These are phyloP conservation scores for Brassica balearica DNA, from an alignment of 441 rosid genomes.

Conservation along the genomic window DNA sequence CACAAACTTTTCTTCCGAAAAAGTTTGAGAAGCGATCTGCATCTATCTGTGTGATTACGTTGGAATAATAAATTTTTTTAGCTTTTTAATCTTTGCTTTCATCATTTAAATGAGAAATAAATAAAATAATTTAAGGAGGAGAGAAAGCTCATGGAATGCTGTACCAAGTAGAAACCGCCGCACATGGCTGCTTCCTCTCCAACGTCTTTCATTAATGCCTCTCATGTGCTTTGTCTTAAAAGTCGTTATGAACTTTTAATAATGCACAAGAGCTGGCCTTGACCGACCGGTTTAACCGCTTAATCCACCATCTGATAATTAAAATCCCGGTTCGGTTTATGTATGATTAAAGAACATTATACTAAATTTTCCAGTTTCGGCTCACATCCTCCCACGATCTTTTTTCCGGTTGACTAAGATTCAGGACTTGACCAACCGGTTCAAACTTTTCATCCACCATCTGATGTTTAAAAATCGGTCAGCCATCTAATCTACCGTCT, in stretches of 20 bases:
- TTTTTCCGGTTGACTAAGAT: no score
- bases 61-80: conserved; percentile 9
- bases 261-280: conserved; percentile 3
- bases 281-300: conserved; percentile 14
- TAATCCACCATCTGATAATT: neutral
- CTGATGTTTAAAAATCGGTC: no score
- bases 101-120: neutral
- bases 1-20: neutral
- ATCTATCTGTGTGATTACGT: conserved; percentile 35
- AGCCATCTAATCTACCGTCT: neutral
- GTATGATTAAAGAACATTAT: no score
- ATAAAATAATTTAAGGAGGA: conserved; percentile 21
- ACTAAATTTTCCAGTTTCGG: no score
- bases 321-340: neutral
- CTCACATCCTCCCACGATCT: no score
- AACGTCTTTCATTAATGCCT: conserved; percentile 41
- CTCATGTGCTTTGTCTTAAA: conserved; percentile 40
- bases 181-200: conserved; percentile 43
- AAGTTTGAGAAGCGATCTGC: conserved; percentile 36
- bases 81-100: neutral
- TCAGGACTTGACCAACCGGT: no score
- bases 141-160: conserved; percentile 43
- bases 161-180: conserved; percentile 41
- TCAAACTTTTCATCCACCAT: no score
- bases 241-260: conserved; percentile 19